These are phyloP conservation scores for Boletus fagicola DNA, from an alignment of 768 basidiomycete species.

Conservation along the genomic window DNA sequence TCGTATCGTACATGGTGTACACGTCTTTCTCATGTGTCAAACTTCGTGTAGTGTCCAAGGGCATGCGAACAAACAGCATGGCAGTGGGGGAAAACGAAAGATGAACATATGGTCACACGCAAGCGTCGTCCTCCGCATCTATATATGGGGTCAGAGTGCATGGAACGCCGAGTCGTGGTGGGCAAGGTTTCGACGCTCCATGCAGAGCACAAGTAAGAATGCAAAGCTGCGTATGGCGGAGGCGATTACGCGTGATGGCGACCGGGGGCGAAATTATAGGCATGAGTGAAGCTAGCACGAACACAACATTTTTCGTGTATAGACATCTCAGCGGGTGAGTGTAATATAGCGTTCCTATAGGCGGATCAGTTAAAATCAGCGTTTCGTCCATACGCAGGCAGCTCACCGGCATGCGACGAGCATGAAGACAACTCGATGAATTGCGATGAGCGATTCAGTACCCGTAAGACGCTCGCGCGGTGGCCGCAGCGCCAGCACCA, in stretches of 20 bases:
- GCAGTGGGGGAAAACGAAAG: conserved; percentile 16
- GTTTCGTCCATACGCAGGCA: neutral
- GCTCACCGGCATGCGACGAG: conserved; percentile 18
- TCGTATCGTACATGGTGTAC: conserved; percentile 31
- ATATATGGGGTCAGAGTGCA: conserved; percentile 16
- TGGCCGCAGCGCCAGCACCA: conserved; percentile 31
- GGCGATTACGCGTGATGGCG: conserved; percentile 12
- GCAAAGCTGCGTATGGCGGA: conserved; percentile 8
- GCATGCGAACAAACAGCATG: conserved; percentile 20
- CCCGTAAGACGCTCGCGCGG: conserved; percentile 40
- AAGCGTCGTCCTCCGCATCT: conserved; percentile 20
- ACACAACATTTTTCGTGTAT: conserved; percentile 19
- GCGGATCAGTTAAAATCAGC: neutral
- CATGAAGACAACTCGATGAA: conserved; percentile 1
- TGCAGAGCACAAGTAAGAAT: conserved; percentile 13
- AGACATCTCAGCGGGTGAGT: conserved; percentile 17
- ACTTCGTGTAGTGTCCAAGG: conserved; percentile 13
- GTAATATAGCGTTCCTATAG: conserved; percentile 18
- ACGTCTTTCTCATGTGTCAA: conserved; percentile 16
- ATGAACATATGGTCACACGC: conserved; percentile 21
- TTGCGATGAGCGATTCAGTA: conserved; percentile 29
- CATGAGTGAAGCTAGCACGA: conserved; percentile 19
- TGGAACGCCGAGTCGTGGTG: neutral
- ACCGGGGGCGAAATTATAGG: conserved; percentile 17
- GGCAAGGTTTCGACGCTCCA: neutral